Base-by-base conservation (phyloP, 2,329 filamentous ascomycete genomes). In the Verticillium albo-atrum region DNA sequence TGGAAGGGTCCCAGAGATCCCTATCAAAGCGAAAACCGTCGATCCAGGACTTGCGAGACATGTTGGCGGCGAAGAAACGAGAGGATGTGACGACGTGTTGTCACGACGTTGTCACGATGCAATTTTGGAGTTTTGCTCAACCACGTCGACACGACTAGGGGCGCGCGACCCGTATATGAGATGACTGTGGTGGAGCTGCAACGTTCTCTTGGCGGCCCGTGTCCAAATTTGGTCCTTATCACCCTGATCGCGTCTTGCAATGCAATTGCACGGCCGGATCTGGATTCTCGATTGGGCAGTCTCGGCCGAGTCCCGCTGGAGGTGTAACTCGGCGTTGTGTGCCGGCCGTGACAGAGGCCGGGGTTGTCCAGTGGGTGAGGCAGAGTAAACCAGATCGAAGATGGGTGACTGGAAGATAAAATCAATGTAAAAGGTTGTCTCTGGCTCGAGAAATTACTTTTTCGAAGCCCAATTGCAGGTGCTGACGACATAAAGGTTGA, bases 1-100 rank as follows among this genome's bases (percentile, higher is more conserved):
- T 82, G 50, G 82, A 77, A 6, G 81, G 80, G 68, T 85, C 82
- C 76, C 78, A 85, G 32, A 72, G 68, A 63, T 73, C 75, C 30
- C 64, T 70, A 55, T 75, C 74, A 55, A 81, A 76, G 58, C 68
- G 67, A 65, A 81, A 77, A 50, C 67, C 67, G 55, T 64, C 57
- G 32, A 58, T 35, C 23, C 27, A 60, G 35, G 34, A n/a, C 20
- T 26, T n/a, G 54, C 35, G 34, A 17, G 54, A 37, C 54, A 56
- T 56, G 25, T 6, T 27, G 32, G 27, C 52, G 27, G 42, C 42
- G 42, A 9, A 7, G 20, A 23, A 23, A 47, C n/a, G 20, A 47
- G 42, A 47, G 42, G 42, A 47, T 2, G 42, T 47, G 42, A 23
- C 42, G 42, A 25, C n/a, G 42, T 20, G 20, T 47, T 47, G 42